Conservation (phyloP, 495 filamentous ascomycete genomes). For the Jackrogersella minutella region DNA sequence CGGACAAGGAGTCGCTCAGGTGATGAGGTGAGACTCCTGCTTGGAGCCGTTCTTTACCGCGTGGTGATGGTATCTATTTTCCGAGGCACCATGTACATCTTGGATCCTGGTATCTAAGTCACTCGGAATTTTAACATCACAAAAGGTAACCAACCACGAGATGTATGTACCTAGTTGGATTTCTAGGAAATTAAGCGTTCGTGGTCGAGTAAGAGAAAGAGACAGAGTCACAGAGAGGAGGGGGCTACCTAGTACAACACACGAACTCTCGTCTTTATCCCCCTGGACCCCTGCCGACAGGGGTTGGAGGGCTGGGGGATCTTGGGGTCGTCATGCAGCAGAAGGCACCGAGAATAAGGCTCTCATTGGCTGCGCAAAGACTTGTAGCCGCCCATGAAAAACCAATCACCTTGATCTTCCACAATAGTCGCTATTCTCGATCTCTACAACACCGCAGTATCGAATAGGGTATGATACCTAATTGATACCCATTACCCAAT, state of each 20-base stretch:
- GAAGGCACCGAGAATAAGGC: conserved; percentile 8
- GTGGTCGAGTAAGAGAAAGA: too few relatives aligned
- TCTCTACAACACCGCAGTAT: conserved; percentile 28
- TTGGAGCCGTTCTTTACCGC: conserved; percentile 20
- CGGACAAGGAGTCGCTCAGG: conserved; percentile 1
- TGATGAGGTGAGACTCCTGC: conserved; percentile 18
- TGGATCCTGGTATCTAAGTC: too few relatives aligned
- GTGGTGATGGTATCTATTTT: conserved; percentile 17
- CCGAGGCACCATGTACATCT: conserved; percentile 6
- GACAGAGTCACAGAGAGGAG: too few relatives aligned
- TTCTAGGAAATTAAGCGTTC: too few relatives aligned
- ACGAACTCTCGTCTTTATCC: not conserved
- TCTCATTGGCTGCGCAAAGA: conserved; percentile 48
- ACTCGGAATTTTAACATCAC: not conserved
- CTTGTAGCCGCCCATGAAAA: conserved; percentile 54
- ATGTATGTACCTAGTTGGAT: too few relatives aligned
- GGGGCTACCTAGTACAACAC: not conserved
- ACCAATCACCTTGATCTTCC: conserved; percentile 50
- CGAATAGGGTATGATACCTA: too few relatives aligned
- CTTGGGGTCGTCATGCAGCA: conserved; percentile 35
- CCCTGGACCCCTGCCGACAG: conserved; percentile 20
- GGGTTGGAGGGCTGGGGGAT: conserved; percentile 11
- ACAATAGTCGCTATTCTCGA: conserved; percentile 38
- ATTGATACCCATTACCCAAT: conserved; percentile 33
- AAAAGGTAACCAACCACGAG: too few relatives aligned